A percentile compares a stretch with the other conserved stretches of the same genome.
phyloP scores from a whole-genome alignment of 495 filamentous ascomycete species.

The Beverwykella pulmonaria region DNA sequence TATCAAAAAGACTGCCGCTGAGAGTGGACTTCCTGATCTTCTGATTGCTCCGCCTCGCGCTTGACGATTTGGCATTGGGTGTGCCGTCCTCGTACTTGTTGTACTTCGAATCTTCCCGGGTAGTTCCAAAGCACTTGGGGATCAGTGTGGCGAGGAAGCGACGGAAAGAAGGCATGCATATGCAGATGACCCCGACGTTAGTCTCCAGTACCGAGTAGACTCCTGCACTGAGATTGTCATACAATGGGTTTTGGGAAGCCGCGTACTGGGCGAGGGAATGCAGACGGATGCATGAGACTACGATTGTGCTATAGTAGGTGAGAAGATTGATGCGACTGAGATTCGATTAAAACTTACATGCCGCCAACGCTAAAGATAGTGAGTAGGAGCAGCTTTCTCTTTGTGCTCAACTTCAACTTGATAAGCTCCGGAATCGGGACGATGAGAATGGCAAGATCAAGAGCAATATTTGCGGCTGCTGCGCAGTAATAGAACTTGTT shows the following conservation, averaged over 20 bases:
- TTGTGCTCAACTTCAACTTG: slow-evolving; percentile 47
- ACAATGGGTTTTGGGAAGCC: neutral
- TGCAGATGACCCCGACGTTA: neutral
- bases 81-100: neutral
- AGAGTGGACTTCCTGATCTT: neutral
- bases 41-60: neutral
- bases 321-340: neutral
- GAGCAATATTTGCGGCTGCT: slow-evolving; percentile 34
- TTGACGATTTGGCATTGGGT: neutral
- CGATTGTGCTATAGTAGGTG: neutral
- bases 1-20: neutral
- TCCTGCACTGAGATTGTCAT: neutral
- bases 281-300: neutral
- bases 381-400: slow-evolving; percentile 54
- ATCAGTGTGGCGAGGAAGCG: neutral
- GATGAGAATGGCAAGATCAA: slow-evolving; percentile 34
- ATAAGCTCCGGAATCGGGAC: slow-evolving; percentile 52
- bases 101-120: neutral
- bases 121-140: neutral
- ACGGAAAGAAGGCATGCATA: neutral
- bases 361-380: slow-evolving; percentile 50
- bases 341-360: neutral
- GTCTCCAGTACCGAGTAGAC: neutral
- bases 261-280: neutral
- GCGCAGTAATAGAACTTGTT: slow-evolving; percentile 12